Evolutionary conservation across 257 asterid genomes (phyloP).

Genomic region (Capsicum chinense): DNA sequence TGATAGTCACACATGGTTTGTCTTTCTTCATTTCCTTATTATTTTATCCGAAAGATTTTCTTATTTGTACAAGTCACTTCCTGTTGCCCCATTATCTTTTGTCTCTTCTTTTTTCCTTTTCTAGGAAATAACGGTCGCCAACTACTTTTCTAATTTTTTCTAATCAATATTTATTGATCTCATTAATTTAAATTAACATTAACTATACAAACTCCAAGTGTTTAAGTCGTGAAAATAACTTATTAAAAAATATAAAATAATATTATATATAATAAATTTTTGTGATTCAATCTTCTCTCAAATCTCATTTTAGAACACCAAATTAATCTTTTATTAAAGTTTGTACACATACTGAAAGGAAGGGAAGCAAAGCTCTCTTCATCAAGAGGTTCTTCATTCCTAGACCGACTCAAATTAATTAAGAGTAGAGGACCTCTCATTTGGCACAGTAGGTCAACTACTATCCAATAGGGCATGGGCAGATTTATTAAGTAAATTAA

Average conservation of each 20-base stretch:
- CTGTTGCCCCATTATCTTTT: neutral
- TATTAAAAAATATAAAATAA: too few species aligned
- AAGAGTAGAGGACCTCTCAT: neutral
- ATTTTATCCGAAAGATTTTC: neutral
- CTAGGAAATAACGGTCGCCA: conserved; percentile 1
- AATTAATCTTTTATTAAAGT: too few species aligned
- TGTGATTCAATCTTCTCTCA: too few species aligned
- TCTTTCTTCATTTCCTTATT: neutral
- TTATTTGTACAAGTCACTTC: neutral
- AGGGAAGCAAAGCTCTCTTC: neutral
- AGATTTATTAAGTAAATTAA: too few species aligned
- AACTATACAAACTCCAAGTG: too few species aligned
- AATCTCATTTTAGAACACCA: too few species aligned
- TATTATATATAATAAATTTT: too few species aligned
- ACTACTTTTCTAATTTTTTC: neutral
- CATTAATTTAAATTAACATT: too few species aligned
- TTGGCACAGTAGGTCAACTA: neutral
- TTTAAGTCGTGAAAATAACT: too few species aligned
- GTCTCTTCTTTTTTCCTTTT: neutral
- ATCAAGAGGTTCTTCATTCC: neutral
- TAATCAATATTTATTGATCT: rapidly evolving
- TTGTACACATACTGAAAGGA: neutral
- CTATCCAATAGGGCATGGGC: too few species aligned
- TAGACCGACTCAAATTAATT: neutral
- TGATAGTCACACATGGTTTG: neutral